A percentile compares a stretch with the other conserved stretches of the same genome.
Evolutionary conservation across 768 basidiomycete genomes (phyloP).

Genomic region (Leccinum subtestaceum): DNA sequence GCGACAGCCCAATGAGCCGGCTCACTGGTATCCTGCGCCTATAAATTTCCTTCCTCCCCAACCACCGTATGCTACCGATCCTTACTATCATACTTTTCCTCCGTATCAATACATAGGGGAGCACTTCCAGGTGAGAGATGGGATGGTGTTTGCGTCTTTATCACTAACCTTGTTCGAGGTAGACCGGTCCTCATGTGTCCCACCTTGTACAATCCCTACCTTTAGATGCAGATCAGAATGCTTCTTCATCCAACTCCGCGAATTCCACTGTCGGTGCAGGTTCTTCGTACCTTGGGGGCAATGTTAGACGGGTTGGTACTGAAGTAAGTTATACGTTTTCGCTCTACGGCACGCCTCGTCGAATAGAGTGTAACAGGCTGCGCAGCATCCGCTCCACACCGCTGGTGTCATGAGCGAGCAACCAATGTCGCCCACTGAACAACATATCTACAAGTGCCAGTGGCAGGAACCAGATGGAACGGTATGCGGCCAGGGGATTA

Average conservation of each 20-base stretch:
- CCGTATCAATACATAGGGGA: background rate
- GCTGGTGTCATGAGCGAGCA: background rate
- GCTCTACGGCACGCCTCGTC: background rate
- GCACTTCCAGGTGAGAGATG: background rate
- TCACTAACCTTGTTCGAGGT: too few relatives aligned
- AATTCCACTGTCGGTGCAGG: too few relatives aligned
- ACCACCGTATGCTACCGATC: background rate
- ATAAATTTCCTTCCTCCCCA: too few relatives aligned
- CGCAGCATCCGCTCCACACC: too few relatives aligned
- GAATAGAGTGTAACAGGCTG: too few relatives aligned
- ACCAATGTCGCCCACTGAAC: too few relatives aligned
- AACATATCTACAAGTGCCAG: background rate
- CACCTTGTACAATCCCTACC: too few relatives aligned
- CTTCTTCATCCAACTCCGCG: background rate
- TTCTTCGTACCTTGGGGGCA: too few relatives aligned
- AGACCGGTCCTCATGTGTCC: too few relatives aligned
- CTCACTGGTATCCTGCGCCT: too few relatives aligned
- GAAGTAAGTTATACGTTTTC: background rate
- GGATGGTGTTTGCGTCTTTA: too few relatives aligned
- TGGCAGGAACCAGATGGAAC: conserved; percentile 8
- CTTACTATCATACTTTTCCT: background rate
- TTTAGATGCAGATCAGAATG: background rate
- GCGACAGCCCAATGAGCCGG: background rate
- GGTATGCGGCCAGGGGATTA: conserved; percentile 3
- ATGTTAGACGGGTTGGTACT: too few relatives aligned